Evolutionary conservation across 306 rosid genomes (phyloP).

Genomic region (Acmispon strigosus): DNA sequence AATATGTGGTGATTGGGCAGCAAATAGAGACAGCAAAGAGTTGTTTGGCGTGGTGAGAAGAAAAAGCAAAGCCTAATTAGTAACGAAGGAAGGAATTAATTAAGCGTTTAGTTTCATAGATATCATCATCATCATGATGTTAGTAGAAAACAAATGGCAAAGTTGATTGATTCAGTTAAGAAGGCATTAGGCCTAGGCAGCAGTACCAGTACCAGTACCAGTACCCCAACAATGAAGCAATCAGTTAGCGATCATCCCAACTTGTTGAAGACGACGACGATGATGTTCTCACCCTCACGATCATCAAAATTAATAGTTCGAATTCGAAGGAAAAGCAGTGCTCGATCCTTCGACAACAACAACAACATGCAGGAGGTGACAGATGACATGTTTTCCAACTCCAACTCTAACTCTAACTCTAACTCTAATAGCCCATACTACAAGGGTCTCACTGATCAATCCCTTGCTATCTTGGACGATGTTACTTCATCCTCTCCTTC

Average conservation of each 20-base stretch:
- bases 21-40: no score
- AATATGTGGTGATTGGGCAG: no score
- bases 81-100: no score
- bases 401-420: not conserved
- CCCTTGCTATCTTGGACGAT: slow-evolving; percentile 22
- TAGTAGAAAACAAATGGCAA: no score
- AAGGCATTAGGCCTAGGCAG: no score
- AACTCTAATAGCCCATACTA: slow-evolving; percentile 19
- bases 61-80: no score
- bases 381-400: not conserved
- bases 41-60: no score
- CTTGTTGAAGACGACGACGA: not conserved
- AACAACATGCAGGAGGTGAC: not conserved
- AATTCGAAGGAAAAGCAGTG: not conserved
- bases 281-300: not conserved
- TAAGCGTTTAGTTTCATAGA: no score
- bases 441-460: slow-evolving; percentile 29
- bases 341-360: not conserved
- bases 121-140: no score
- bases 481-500: not conserved
- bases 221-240: not conserved
- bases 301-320: not conserved
- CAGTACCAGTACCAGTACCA: not conserved
- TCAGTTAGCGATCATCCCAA: slow-evolving; percentile 2
- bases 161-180: no score